Evolutionary conservation across 768 basidiomycete genomes (phyloP).

Genomic region (Hypholoma fasciculare): DNA sequence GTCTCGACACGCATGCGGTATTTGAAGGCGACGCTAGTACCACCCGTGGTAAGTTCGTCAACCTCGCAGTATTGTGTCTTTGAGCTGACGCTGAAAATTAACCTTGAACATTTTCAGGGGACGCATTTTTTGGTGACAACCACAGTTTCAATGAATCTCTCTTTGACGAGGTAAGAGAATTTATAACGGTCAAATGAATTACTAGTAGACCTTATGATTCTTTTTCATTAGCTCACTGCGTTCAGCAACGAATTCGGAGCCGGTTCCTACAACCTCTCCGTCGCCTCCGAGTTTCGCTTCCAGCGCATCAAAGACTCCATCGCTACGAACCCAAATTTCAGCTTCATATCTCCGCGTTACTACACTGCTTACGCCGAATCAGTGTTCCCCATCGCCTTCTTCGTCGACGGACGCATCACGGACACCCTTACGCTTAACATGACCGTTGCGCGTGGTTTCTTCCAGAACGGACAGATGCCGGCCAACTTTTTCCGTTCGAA

Average conservation of each 20-base stretch:
- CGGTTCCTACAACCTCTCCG: constrained; percentile 24
- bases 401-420: constrained; percentile 21
- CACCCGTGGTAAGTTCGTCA: constrained; percentile 6
- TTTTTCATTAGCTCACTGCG: constrained; percentile 20
- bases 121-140: constrained; percentile 23
- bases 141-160: constrained; percentile 23
- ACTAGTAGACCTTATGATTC: too few relatives aligned
- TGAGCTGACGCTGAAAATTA: not conserved
- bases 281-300: constrained; percentile 20
- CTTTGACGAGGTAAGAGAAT: constrained; percentile 17
- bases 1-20: constrained; percentile 22
- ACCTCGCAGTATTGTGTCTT: not conserved
- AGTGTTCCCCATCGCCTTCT: constrained; percentile 13
- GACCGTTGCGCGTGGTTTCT: constrained; percentile 20
- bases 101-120: constrained; percentile 3
- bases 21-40: constrained; percentile 20
- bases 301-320: constrained; percentile 25
- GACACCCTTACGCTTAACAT: constrained; percentile 15
- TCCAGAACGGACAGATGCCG: constrained; percentile 21
- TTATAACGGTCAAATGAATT: too few relatives aligned
- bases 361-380: constrained; percentile 22
- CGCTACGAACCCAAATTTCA: constrained; percentile 23
- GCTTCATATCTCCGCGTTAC: constrained; percentile 22
- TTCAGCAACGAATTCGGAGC: constrained; percentile 22
- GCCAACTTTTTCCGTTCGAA: constrained; percentile 15